A percentile compares a stretch with the other conserved stretches of the same genome.
Evolutionary conservation across 2,329 filamentous ascomycete genomes (phyloP).

Genomic region (Microthyrium microscopicum): DNA sequence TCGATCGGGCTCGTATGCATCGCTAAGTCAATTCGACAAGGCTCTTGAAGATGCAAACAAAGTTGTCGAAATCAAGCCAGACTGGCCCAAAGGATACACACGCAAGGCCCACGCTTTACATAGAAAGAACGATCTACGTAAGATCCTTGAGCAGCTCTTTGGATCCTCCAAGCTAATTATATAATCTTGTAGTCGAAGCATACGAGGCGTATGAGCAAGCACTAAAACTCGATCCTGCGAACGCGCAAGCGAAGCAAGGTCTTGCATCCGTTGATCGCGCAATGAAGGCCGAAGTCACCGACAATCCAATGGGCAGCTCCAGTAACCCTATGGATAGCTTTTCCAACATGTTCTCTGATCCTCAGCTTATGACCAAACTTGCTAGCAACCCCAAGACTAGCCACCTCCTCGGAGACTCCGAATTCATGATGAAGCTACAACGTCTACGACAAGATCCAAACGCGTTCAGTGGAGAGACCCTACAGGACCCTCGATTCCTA

Average conservation of each 20-base stretch:
- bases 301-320: constrained; percentile 40
- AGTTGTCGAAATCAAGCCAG: constrained; percentile 85
- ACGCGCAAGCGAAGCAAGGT: constrained; percentile 83
- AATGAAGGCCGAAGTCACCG: constrained; percentile 62
- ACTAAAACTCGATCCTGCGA: constrained; percentile 80
- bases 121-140: constrained; percentile 64
- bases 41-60: constrained; percentile 84
- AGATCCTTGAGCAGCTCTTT: constrained; percentile 13
- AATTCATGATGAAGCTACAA: constrained; percentile 84
- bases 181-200: constrained; percentile 49
- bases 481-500: constrained; percentile 81
- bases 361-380: constrained; percentile 76
- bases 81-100: constrained; percentile 95
- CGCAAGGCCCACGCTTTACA: constrained; percentile 85
- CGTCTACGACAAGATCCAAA: constrained; percentile 66
- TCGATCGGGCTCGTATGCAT: constrained; percentile 73
- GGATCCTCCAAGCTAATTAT: too few relatives aligned
- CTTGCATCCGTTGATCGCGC: constrained; percentile 73
- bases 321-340: constrained; percentile 62
- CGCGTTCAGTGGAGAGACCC: constrained; percentile 54
- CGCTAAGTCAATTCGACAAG: constrained; percentile 71
- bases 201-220: constrained; percentile 87
- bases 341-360: constrained; percentile 90
- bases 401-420: constrained; percentile 57
- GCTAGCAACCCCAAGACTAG: constrained; percentile 90